A percentile compares a stretch with the other conserved stretches of the same genome.
phyloP scores from a whole-genome alignment of 2,329 filamentous ascomycete genomes.

The Teratosphaeria nubilosa region DNA sequence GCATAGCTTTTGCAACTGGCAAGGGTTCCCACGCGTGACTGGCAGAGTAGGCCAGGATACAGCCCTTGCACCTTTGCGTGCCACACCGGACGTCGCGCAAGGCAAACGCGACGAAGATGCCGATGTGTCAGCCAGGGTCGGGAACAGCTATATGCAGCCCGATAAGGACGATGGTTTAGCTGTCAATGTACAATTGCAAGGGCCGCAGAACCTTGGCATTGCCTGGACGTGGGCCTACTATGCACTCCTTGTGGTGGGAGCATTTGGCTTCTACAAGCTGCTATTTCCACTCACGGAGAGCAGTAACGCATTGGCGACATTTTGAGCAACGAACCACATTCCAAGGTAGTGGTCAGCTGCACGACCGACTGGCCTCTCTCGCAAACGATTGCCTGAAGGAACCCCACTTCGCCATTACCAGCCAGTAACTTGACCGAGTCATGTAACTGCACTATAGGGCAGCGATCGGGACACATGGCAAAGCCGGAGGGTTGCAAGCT shows the following conservation, averaged over 20 bases:
- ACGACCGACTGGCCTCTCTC: no score
- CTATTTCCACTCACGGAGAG: slow-evolving; percentile 66
- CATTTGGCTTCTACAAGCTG: slow-evolving; percentile 57
- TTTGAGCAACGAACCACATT: slow-evolving; percentile 3
- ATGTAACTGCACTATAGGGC: no score
- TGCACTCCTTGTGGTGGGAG: slow-evolving; percentile 59
- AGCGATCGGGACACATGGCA: no score
- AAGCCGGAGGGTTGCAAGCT: no score
- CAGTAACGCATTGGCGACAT: slow-evolving; percentile 35
- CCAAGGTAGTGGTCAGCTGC: background rate
- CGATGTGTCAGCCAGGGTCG: slow-evolving; percentile 6
- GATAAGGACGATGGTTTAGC: slow-evolving; percentile 19
- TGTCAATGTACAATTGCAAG: slow-evolving; percentile 12
- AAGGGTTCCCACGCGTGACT: slow-evolving; percentile 80
- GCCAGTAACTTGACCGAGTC: no score
- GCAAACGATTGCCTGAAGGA: no score
- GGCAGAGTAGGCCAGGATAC: slow-evolving; percentile 55
- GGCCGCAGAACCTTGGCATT: slow-evolving; percentile 29
- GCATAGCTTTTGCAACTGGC: slow-evolving; percentile 86
- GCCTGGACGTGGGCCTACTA: slow-evolving; percentile 75
- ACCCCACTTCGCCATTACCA: no score
- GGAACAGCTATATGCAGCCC: slow-evolving; percentile 9
- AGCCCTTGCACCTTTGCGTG: slow-evolving; percentile 19
- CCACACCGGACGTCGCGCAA: slow-evolving; percentile 21
- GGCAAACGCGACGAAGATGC: slow-evolving; percentile 17